These are phyloP conservation scores for Carex scoparia DNA, from an alignment of 176 grass and related monocot species.

Conservation along the genomic window DNA sequence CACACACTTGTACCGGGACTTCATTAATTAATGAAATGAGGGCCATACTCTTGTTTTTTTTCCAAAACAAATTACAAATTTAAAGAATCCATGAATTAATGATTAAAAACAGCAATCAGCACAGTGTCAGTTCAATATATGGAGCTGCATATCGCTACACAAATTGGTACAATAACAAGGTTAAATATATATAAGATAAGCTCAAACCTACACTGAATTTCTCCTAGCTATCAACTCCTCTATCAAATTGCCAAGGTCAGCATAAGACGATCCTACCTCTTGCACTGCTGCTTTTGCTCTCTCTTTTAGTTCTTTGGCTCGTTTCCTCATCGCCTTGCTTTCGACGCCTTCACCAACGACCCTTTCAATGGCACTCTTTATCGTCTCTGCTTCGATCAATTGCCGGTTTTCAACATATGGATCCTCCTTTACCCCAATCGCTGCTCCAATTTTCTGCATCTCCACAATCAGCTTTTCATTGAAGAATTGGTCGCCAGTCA, in stretches of 20 bases:
- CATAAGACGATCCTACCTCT: neutral
- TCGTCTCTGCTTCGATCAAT: neutral
- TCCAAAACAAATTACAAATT: too few species aligned
- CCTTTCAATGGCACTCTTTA: constrained; percentile 3
- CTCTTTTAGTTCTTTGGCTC: neutral
- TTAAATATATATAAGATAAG: too few species aligned
- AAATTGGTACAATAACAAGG: neutral
- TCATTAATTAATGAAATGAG: too few species aligned
- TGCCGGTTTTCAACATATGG: neutral
- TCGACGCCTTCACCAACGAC: neutral
- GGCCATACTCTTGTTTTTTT: too few species aligned
- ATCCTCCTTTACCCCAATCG: neutral
- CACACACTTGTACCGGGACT: too few species aligned
- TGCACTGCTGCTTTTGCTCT: neutral
- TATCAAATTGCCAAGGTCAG: neutral
- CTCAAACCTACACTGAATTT: neutral
- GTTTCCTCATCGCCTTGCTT: neutral
- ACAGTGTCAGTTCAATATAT: neutral
- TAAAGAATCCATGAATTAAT: too few species aligned
- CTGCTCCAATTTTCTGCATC: neutral
- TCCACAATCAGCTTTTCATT: constrained; percentile 38
- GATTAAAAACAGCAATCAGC: neutral
- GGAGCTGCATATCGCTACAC: neutral
- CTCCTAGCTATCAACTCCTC: neutral
- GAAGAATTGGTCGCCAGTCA: constrained; percentile 26